A percentile compares a stretch with the other conserved stretches of the same genome.
phyloP scores from a whole-genome alignment of 208 protist genomes.

The Entamoeba nuttalli region DNA sequence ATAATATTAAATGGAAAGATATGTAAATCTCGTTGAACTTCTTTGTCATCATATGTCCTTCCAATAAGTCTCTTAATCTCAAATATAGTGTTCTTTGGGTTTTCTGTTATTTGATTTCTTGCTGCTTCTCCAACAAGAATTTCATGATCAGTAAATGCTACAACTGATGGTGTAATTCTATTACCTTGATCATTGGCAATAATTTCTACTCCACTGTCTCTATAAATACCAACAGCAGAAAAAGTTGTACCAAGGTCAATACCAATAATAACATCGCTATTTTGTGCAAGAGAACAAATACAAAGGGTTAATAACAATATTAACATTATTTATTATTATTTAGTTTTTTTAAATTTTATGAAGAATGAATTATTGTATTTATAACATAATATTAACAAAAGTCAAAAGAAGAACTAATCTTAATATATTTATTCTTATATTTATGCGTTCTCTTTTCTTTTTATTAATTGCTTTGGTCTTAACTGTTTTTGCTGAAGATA shows the following conservation, averaged over 20 bases:
- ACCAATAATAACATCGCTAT: neutral
- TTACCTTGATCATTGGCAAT: conserved; percentile 59
- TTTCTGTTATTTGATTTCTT: conserved; percentile 57
- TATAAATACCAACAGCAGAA: conserved; percentile 21
- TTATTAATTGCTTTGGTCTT: neutral
- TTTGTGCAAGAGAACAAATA: no score
- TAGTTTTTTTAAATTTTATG: no score
- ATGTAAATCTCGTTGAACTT: neutral
- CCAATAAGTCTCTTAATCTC: conserved; percentile 27
- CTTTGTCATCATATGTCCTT: neutral
- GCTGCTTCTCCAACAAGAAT: conserved; percentile 79
- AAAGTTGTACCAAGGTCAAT: conserved; percentile 31
- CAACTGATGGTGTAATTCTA: conserved; percentile 90
- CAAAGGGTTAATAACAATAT: no score
- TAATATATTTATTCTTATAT: no score
- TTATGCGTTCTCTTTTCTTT: neutral
- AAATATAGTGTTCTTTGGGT: conserved; percentile 30
- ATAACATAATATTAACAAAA: no score
- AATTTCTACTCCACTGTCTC: conserved; percentile 11
- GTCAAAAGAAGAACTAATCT: no score
- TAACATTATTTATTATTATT: no score
- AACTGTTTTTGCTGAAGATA: neutral
- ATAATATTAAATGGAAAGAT: conserved; percentile 13
- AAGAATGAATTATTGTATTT: no score
- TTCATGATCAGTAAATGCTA: conserved; percentile 86